A percentile compares a stretch with the other conserved stretches of the same genome.
Evolutionary conservation across 495 filamentous ascomycete genomes (phyloP).

Genomic region (Daldinia caldariorum): DNA sequence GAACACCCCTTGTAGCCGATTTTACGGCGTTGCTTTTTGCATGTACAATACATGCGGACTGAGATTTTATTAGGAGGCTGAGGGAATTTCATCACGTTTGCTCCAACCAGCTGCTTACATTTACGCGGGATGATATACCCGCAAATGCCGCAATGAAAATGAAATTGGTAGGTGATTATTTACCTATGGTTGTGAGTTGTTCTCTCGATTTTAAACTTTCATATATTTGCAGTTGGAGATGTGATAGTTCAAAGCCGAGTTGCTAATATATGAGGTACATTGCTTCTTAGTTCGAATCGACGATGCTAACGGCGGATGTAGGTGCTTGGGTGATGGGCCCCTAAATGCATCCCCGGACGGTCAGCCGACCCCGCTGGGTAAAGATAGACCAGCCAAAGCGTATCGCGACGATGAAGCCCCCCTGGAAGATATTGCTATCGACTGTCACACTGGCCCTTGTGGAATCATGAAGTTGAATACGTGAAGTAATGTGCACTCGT

Average conservation of each 20-base stretch:
- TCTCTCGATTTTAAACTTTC: too few relatives aligned
- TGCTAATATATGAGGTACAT: too few relatives aligned
- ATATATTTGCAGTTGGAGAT: too few relatives aligned
- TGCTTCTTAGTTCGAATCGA: too few relatives aligned
- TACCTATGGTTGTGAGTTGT: too few relatives aligned
- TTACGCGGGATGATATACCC: too few relatives aligned
- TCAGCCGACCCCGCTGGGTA: slow-evolving; percentile 28
- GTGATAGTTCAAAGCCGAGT: too few relatives aligned
- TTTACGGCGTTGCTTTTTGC: background rate
- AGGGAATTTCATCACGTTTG: background rate
- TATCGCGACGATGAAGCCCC: slow-evolving; percentile 1
- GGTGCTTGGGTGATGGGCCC: slow-evolving; percentile 9
- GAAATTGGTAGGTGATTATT: too few relatives aligned
- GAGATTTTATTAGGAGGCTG: background rate
- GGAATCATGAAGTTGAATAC: background rate
- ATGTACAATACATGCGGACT: background rate
- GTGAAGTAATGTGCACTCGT: background rate
- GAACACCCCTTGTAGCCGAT: background rate
- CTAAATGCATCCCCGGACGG: slow-evolving; percentile 9
- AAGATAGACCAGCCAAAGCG: slow-evolving; percentile 19
- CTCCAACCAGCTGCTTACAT: background rate
- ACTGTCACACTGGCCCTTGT: slow-evolving; percentile 24
- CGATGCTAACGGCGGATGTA: background rate
- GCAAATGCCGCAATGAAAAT: too few relatives aligned
- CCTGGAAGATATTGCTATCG: slow-evolving; percentile 8